Evolutionary conservation across 129 eudicot species (phyloP).

Genomic region (Logfia minima): DNA sequence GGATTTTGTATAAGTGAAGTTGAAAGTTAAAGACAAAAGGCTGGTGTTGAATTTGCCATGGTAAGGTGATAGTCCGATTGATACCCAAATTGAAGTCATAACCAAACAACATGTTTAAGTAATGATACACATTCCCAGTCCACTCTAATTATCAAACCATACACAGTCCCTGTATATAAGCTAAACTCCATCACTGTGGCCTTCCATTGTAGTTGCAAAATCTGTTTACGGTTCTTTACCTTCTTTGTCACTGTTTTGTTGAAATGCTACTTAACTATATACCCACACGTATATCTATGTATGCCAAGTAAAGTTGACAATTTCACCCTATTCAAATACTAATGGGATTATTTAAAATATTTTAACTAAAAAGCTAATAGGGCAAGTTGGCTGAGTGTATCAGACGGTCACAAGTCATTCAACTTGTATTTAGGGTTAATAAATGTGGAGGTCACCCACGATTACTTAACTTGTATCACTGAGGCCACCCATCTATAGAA

Average conservation of each 20-base stretch:
- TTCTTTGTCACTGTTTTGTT: neutral
- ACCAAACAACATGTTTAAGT: neutral
- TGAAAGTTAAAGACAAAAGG: neutral
- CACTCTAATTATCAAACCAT: neutral
- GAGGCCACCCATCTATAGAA: neutral
- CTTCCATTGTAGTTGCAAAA: neutral
- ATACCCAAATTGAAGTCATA: neutral
- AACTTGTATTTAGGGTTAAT: neutral
- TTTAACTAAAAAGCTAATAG: too few species aligned
- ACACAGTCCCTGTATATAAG: neutral
- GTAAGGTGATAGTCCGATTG: neutral
- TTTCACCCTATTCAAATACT: neutral
- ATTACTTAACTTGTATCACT: neutral
- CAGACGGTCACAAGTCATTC: neutral
- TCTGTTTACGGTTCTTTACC: neutral
- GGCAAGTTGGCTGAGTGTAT: neutral
- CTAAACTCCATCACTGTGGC: neutral
- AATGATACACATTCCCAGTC: neutral
- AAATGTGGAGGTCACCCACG: too few species aligned
- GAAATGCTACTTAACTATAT: too few species aligned
- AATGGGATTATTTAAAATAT: neutral
- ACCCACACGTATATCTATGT: neutral
- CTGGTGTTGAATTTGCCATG: neutral
- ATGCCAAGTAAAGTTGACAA: neutral
- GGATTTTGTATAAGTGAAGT: neutral